Percentiles rank a stretch among this genome's conserved stretches.
These are phyloP conservation scores for Neurospora sp. DNA, from an alignment of 2,329 filamentous ascomycete genomes.

Conservation along the genomic window DNA sequence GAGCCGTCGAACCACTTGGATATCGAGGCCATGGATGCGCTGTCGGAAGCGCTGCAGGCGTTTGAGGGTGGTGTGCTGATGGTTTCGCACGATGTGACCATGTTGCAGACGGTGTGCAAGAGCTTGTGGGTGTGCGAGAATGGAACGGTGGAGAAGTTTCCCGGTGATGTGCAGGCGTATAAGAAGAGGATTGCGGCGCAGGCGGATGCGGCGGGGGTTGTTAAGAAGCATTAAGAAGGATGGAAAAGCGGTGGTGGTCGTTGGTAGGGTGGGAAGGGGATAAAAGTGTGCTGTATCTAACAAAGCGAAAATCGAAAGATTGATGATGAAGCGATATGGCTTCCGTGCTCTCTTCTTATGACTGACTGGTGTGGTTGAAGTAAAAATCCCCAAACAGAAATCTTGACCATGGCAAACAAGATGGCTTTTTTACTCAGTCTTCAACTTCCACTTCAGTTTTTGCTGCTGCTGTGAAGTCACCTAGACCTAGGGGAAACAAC, in stretches of 20 bases:
- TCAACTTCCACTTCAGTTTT: background rate
- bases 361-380: background rate
- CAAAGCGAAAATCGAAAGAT: background rate
- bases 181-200: slow-evolving; percentile 93
- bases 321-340: background rate
- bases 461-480: background rate
- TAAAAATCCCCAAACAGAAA: background rate
- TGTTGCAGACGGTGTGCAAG: slow-evolving; percentile 92
- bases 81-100: slow-evolving; percentile 98
- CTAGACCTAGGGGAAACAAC: background rate
- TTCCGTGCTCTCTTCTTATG: background rate
- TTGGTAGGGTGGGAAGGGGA: background rate
- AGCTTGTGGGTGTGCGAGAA: slow-evolving; percentile 94
- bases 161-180: slow-evolving; percentile 89
- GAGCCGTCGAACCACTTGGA: slow-evolving; percentile 98
- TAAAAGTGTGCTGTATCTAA: background rate
- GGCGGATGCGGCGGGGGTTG: slow-evolving; percentile 80
- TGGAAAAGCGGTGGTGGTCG: background rate
- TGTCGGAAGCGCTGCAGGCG: slow-evolving; percentile 69
- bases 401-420: background rate
- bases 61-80: slow-evolving; percentile 96
- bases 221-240: slow-evolving; percentile 45
- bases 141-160: slow-evolving; percentile 91
- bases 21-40: slow-evolving; percentile 97
- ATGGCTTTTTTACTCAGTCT: background rate